A percentile compares a stretch with the other conserved stretches of the same genome.
These are phyloP conservation scores for Naganishia vishniacii DNA, from an alignment of 768 basidiomycete genomes.

Conservation along the genomic window DNA sequence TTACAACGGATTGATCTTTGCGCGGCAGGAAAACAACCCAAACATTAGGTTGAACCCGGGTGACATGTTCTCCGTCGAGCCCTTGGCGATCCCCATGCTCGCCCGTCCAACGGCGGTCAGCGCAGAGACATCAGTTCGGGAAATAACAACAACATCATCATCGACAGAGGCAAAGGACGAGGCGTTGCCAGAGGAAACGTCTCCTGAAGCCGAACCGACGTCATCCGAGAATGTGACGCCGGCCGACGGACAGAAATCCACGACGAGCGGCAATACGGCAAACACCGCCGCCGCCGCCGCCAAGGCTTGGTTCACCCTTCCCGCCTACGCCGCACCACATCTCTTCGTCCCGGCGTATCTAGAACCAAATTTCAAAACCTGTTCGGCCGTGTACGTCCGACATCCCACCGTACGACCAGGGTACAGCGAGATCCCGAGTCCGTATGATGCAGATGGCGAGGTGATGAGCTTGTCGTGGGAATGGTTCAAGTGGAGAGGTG, in stretches of 20 bases:
- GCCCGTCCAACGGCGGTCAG: conserved; percentile 12
- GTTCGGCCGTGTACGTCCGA: conserved; percentile 85
- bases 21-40: conserved; percentile 67
- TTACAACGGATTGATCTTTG: neutral
- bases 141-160: too few relatives aligned
- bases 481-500: conserved; percentile 57
- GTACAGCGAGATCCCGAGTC: conserved; percentile 84
- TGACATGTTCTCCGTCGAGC: conserved; percentile 87
- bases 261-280: conserved; percentile 18
- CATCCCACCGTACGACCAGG: conserved; percentile 95
- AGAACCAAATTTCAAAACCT: conserved; percentile 77
- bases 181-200: too few relatives aligned
- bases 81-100: conserved; percentile 69
- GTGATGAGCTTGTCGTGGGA: conserved; percentile 90
- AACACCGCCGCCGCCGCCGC: conserved; percentile 26
- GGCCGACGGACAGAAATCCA: conserved; percentile 10
- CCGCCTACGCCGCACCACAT: conserved; percentile 79
- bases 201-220: conserved; percentile 34
- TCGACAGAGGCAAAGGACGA: conserved; percentile 30
- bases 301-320: conserved; percentile 66
- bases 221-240: conserved; percentile 14
- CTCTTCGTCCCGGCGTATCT: conserved; percentile 90
- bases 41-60: conserved; percentile 87
- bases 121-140: conserved; percentile 24
- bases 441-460: conserved; percentile 92